phyloP scores from a whole-genome alignment of 495 filamentous ascomycete genomes.

The Eremomyces bilateralis region DNA sequence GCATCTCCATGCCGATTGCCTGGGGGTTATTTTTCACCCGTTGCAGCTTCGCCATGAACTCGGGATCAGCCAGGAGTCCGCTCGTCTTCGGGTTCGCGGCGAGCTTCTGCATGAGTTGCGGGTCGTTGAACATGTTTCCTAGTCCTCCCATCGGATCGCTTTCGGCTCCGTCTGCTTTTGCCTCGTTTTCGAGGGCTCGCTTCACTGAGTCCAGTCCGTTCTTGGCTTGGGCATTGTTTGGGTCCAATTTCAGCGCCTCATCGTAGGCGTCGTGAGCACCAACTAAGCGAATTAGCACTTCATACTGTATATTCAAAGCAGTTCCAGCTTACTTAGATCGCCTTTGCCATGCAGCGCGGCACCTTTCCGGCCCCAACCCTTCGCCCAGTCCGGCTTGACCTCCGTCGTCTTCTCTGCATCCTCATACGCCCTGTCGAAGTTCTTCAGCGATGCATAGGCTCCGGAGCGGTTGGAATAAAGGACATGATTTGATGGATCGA shows the following conservation, averaged over 20 bases:
- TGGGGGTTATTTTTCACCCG: constrained; percentile 59
- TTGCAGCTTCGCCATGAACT: constrained; percentile 81
- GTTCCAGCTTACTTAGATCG: constrained; percentile 40
- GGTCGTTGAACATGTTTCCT: constrained; percentile 83
- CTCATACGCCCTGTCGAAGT: constrained; percentile 62
- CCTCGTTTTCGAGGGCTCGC: constrained; percentile 70
- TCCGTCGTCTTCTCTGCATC: constrained; percentile 86
- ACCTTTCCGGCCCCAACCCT: constrained; percentile 84
- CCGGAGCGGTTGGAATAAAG: constrained; percentile 95
- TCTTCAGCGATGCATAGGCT: constrained; percentile 76
- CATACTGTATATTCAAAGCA: constrained; percentile 1
- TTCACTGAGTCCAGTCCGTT: constrained; percentile 62
- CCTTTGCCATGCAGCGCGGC: constrained; percentile 71
- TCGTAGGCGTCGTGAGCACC: constrained; percentile 78
- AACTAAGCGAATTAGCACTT: constrained; percentile 23
- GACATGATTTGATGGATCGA: constrained; percentile 78
- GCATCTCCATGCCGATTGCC: constrained; percentile 54
- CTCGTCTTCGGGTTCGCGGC: constrained; percentile 87
- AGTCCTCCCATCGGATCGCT: constrained; percentile 55
- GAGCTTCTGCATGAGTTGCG: constrained; percentile 70
- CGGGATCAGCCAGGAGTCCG: constrained; percentile 53
- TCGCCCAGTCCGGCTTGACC: constrained; percentile 94
- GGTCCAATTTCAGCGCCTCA: constrained; percentile 74
- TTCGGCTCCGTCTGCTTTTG: constrained; percentile 37
- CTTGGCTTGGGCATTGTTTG: constrained; percentile 81